Percentiles rank a stretch among this genome's conserved stretches.
Evolutionary conservation across 2,329 filamentous ascomycete species (phyloP).

Genomic region (Ceratocystis diversiconidia): DNA sequence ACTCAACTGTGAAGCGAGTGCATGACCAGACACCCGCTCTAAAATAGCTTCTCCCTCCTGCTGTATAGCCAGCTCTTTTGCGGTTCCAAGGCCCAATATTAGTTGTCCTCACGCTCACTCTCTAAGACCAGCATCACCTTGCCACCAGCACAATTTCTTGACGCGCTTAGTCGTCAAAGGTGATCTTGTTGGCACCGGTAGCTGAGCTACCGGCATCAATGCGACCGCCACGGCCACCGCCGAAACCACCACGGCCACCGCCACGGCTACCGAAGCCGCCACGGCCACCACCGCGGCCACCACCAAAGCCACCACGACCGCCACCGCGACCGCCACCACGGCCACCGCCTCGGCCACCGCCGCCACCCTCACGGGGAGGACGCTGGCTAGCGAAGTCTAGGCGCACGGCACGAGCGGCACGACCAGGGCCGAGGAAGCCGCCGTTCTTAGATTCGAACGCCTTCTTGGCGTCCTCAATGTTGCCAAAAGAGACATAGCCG

Average conservation of each 20-base stretch:
- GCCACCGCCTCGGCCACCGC: constrained; percentile 37
- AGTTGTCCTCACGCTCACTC: not conserved
- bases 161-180: constrained; percentile 36
- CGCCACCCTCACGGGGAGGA: constrained; percentile 41
- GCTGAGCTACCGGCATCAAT: constrained; percentile 22
- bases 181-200: constrained; percentile 59
- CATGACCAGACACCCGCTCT: not conserved
- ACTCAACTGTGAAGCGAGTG: not conserved
- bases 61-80: not conserved
- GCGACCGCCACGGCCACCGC: constrained; percentile 31
- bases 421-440: constrained; percentile 44
- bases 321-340: constrained; percentile 29
- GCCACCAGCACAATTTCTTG: not conserved
- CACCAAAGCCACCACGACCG: constrained; percentile 33
- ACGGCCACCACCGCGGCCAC: constrained; percentile 33
- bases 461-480: constrained; percentile 66
- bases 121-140: not conserved
- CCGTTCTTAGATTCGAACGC: constrained; percentile 60
- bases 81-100: not conserved
- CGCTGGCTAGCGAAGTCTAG: constrained; percentile 69
- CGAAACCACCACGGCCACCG: constrained; percentile 27
- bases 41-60: not conserved
- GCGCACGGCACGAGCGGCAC: constrained; percentile 60
- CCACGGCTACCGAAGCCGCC: constrained; percentile 36
- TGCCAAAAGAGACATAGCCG: constrained; percentile 74